Evolutionary conservation across 495 filamentous ascomycete genomes (phyloP).

Genomic region (Xylaria bambusicola): DNA sequence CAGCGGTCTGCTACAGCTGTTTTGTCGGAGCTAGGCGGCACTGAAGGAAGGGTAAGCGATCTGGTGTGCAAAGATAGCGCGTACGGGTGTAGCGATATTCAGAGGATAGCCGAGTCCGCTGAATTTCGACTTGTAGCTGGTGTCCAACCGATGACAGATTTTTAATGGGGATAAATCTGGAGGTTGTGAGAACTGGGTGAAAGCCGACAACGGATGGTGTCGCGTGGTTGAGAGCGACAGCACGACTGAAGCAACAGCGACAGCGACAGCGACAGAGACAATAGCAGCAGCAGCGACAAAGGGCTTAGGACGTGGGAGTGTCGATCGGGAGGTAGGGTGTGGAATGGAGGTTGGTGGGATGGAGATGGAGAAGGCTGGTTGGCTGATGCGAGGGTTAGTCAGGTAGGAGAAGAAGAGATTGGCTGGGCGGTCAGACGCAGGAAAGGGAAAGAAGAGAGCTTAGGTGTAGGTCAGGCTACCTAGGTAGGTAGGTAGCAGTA

Average conservation of each 20-base stretch:
- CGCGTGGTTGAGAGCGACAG: constrained; percentile 7
- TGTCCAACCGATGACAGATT: too few species aligned
- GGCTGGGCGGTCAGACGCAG: constrained; percentile 35
- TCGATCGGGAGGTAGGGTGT: constrained; percentile 14
- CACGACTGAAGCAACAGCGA: neutral
- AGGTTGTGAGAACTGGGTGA: neutral
- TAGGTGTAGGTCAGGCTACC: too few species aligned
- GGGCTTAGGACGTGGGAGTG: constrained; percentile 6
- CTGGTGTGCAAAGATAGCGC: neutral
- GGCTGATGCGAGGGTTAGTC: constrained; percentile 29
- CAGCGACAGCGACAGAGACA: constrained; percentile 20
- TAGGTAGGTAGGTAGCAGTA: too few species aligned
- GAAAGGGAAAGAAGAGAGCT: constrained; percentile 26
- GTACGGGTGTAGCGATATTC: constrained; percentile 21
- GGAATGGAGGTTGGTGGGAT: constrained; percentile 17
- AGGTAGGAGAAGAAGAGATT: constrained; percentile 30
- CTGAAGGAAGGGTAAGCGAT: constrained; percentile 7
- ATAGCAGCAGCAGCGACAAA: constrained; percentile 1
- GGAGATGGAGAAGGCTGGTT: constrained; percentile 29
- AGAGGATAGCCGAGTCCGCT: constrained; percentile 2
- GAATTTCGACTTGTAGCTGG: neutral
- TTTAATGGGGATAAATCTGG: too few species aligned
- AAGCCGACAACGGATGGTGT: neutral
- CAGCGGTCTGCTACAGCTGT: constrained; percentile 37
- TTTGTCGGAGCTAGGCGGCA: constrained; percentile 30